phyloP scores from a whole-genome alignment of 1,284 basidiomycete genomes.

The Microbotryum scabiosae region DNA sequence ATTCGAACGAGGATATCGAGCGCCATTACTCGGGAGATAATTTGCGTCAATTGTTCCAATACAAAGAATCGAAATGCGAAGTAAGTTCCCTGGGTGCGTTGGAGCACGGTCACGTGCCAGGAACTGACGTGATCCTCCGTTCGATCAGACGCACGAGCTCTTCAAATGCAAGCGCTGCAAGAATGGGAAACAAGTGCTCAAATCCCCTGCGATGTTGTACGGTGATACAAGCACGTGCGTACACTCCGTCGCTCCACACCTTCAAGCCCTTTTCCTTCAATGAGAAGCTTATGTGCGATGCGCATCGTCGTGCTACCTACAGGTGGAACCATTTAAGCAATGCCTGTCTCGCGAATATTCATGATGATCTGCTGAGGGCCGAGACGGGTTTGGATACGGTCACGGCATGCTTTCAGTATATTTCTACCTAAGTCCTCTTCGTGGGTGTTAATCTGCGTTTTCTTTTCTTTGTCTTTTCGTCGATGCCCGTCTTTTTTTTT shows the following conservation, averaged over 20 bases:
- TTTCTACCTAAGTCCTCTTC: conserved; percentile 3
- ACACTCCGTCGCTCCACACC: not conserved
- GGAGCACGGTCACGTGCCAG: not conserved
- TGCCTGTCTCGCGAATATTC: conserved; percentile 74
- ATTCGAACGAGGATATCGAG: conserved; percentile 91
- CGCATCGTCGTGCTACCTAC: not conserved
- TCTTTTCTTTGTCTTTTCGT: not conserved
- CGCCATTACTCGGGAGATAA: conserved; percentile 89
- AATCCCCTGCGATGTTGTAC: conserved; percentile 78
- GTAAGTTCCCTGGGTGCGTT: not conserved
- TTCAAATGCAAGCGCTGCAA: conserved; percentile 96
- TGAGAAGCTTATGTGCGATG: not conserved
- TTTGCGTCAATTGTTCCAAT: conserved; percentile 82
- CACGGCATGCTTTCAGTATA: conserved; percentile 42
- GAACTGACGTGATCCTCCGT: not conserved
- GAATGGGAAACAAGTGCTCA: conserved; percentile 73
- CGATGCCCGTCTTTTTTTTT: not conserved
- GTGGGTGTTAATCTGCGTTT: too few species aligned
- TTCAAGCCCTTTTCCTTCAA: not conserved
- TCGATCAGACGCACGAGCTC: conserved; percentile 75
- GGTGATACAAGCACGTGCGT: conserved; percentile 95
- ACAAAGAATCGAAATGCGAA: conserved; percentile 48
- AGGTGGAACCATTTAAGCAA: conserved; percentile 99
- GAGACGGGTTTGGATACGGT: conserved; percentile 78
- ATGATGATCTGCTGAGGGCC: conserved; percentile 88